Percentiles rank a stretch among this genome's conserved stretches.
phyloP scores from a whole-genome alignment of 2,329 filamentous ascomycete species.

The Aspergillus neotritici region DNA sequence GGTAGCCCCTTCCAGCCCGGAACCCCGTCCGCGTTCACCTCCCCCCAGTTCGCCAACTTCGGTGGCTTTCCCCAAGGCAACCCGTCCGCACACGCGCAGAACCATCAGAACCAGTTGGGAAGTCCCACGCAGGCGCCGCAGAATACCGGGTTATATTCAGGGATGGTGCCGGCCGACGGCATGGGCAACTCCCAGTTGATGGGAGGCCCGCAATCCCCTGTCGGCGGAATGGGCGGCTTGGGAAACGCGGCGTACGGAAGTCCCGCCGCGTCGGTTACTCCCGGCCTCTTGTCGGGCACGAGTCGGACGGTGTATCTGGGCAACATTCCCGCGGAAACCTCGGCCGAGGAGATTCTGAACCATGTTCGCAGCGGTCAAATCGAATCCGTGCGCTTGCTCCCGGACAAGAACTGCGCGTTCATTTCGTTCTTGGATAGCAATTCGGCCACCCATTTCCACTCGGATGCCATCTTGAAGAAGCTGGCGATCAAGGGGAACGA shows the following conservation, averaged over 20 bases:
- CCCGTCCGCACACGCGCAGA: constrained; percentile 49
- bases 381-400: constrained; percentile 92
- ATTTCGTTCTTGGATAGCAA: constrained; percentile 98
- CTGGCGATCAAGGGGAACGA: constrained; percentile 97
- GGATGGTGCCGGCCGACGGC: constrained; percentile 77
- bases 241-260: constrained; percentile 54
- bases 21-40: constrained; percentile 82
- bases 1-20: constrained; percentile 96
- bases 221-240: constrained; percentile 63
- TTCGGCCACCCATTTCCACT: constrained; percentile 98
- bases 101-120: constrained; percentile 55
- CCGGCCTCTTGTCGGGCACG: constrained; percentile 79
- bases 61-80: constrained; percentile 65
- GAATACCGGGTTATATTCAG: constrained; percentile 71
- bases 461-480: constrained; percentile 99
- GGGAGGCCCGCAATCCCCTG: constrained; percentile 80
- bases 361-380: constrained; percentile 97
- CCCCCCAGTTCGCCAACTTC: constrained; percentile 84
- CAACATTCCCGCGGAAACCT: constrained; percentile 96
- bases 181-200: constrained; percentile 75
- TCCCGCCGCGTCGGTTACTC: constrained; percentile 68
- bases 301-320: constrained; percentile 96
- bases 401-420: constrained; percentile 99
- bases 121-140: constrained; percentile 70
- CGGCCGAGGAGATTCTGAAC: constrained; percentile 90